Evolutionary conservation across 352 stramenopile species (phyloP).

Genomic region (Saprolegnia parasitica): DNA sequence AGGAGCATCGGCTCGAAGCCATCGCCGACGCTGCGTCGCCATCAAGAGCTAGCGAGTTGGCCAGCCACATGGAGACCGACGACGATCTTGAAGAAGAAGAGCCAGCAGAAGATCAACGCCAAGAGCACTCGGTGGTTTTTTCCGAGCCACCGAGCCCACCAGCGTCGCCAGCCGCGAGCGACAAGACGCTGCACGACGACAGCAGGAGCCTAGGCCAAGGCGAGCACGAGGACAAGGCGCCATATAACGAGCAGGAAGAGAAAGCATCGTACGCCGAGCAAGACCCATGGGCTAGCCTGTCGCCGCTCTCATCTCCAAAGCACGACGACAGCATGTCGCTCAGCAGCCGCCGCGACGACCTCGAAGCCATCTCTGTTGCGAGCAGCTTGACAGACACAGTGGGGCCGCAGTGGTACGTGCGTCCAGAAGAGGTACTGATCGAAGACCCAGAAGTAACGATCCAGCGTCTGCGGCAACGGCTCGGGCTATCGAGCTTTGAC

Average conservation of each 20-base stretch:
- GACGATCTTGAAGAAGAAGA: background rate
- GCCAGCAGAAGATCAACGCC: background rate
- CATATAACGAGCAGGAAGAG: background rate
- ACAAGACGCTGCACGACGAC: too few relatives aligned
- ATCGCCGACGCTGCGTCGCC: background rate
- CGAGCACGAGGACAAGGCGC: background rate
- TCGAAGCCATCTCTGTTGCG: background rate
- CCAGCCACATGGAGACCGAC: background rate
- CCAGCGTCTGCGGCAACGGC: conserved; percentile 7
- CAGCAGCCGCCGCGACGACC: background rate
- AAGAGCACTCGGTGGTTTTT: background rate
- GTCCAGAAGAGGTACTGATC: conserved; percentile 17
- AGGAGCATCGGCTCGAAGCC: background rate
- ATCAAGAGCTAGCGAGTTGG: background rate
- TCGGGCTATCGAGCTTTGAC: conserved; percentile 4
- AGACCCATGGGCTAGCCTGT: background rate
- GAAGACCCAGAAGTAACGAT: conserved; percentile 28
- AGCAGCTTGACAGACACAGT: conserved; percentile 2
- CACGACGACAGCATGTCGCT: background rate
- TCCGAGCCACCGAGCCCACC: conserved; percentile 10
- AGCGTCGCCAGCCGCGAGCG: background rate
- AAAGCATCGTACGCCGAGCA: background rate
- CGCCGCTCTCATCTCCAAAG: background rate
- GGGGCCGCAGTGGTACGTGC: conserved; percentile 16
- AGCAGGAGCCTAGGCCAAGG: too few relatives aligned